Evolutionary conservation across 2,329 filamentous ascomycete genomes (phyloP), one percentile per base, ranked within the genome.

Genomic region (Nakataea oryzae): DNA sequence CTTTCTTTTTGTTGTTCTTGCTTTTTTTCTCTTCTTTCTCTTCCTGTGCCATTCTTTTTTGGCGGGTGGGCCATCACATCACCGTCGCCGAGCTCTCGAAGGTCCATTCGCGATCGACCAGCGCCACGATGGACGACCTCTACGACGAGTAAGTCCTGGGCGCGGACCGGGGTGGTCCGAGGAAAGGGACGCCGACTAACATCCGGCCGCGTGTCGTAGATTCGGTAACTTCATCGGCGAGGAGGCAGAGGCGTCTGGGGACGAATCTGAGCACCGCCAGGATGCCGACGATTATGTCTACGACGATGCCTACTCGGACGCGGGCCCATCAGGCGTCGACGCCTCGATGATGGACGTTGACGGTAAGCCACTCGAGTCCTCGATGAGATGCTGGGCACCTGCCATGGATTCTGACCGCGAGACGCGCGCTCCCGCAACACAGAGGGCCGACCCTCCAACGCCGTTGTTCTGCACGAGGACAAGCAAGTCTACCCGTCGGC

Each of bases 401-500:
- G 8, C 11, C 11, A 47, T 54, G 61, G 11, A 47, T 60, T 17
- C 24, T 47, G 11, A n/a, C 24, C 41, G 14, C n/a, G 21, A 50
- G 11, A 29, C 54, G 24, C 8, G 34, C 21, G 34, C 12, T 62
- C 72, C 74, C 63, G 75, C 64, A 28, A 63, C 58, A 65, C 66
- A 84, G 86, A 91, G 74, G 88, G 93, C 59, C 92, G 90, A 17
- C 90, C 93, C 3, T 97, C 93, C 6, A 99, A 97, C 74, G 93
- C 95, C 60, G 92, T 99, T n/a, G 84, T 99, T 63, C 84, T 99
- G 57, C 95, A 99, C 77, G 95, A 99, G 80, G 95, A 99, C 78
- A 99, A 99, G 75, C 95, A 97, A 74, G 99, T 99, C 76, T 99
- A 99, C 73, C 95, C 95, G 32, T 96, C 93, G n/a, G 95, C 95